Base-by-base conservation (phyloP, 768 basidiomycete genomes). In the Rhizopogon sp. region DNA sequence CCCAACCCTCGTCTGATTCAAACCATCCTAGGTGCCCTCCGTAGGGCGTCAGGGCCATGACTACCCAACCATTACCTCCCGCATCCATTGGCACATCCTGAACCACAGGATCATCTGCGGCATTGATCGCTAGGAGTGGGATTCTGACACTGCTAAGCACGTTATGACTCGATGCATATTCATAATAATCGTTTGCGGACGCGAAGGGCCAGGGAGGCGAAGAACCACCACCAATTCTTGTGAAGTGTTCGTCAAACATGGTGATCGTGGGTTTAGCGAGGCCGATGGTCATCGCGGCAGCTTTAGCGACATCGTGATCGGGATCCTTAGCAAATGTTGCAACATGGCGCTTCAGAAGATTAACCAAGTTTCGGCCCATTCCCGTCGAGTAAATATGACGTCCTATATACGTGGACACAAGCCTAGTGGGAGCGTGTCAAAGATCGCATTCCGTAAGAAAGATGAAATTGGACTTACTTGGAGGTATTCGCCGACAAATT, bases 21-120 rank as follows among this genome's bases (percentile, higher is more conserved):
- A 90, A 91, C 90, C 90, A 95, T 39, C 92, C 92, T 13, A 93
- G 75, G 71, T 92, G 90, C 0, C 90, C 89, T 1, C 89, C 91
- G 20, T 74, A 70, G 31, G 73, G 68, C 0, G 91, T 90, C 45
- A 85, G 64, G 20, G 74, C 83, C 72, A 86, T 81, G 3, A 80
- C 73, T 13, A 85, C 78, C 63, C 78, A 78, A 5, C 73, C 74
- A 59, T 81, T 82, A 25, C 74, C 76, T 54, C 74, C 76, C 6
- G 74, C 75, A 55, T 84, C 76, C 66, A 79, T 76, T 31, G 87
- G 88, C 39, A 86, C 75, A 52, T 80, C 73, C 44, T 74, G 76
- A 20, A 90, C 83, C 41, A 92, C 79, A 17, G 90, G 90, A 68
- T 92, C 90, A 66, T 92, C 88, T 22, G 77, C 78, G 16, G 90